These are phyloP conservation scores for Effrenium voratum DNA, from an alignment of 73 alveolate genomes.

Conservation along the genomic window DNA sequence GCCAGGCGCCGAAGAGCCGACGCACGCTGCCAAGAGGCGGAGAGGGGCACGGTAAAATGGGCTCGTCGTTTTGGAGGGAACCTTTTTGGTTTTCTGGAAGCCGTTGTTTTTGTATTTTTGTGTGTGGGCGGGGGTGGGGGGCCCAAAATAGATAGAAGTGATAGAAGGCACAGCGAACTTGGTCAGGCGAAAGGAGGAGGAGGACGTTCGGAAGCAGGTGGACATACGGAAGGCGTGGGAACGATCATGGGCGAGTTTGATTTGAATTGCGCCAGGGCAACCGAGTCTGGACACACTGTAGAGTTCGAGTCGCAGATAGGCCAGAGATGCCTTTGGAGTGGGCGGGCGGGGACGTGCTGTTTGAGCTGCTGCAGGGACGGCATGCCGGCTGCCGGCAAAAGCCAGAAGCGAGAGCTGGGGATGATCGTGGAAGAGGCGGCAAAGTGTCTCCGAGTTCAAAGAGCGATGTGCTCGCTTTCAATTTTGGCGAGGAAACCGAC, in stretches of 20 bases:
- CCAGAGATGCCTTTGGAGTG: background rate
- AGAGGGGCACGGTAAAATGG: too few species aligned
- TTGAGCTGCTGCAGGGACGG: background rate
- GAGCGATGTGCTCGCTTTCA: background rate
- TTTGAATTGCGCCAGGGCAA: background rate
- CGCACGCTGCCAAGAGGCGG: too few species aligned
- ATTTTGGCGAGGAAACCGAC: background rate
- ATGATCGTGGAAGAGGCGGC: conserved; percentile 61
- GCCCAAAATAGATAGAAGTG: too few species aligned
- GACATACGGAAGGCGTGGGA: conserved; percentile 23
- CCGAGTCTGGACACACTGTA: conserved; percentile 2
- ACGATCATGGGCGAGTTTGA: background rate
- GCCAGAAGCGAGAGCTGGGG: conserved; percentile 67
- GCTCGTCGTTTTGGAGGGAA: too few species aligned
- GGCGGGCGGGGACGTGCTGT: background rate
- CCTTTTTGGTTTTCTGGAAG: too few species aligned
- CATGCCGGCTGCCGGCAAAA: background rate
- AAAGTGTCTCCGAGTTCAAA: background rate
- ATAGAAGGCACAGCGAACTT: too few species aligned
- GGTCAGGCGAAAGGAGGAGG: conserved; percentile 43
- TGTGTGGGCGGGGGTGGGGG: too few species aligned
- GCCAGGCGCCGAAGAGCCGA: too few species aligned
- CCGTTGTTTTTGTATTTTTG: too few species aligned
- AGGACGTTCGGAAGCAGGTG: background rate
- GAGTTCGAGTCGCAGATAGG: background rate